Evolutionary conservation across 2,329 filamentous ascomycete species (phyloP).

Genomic region (Botryosphaeria dothidea): DNA sequence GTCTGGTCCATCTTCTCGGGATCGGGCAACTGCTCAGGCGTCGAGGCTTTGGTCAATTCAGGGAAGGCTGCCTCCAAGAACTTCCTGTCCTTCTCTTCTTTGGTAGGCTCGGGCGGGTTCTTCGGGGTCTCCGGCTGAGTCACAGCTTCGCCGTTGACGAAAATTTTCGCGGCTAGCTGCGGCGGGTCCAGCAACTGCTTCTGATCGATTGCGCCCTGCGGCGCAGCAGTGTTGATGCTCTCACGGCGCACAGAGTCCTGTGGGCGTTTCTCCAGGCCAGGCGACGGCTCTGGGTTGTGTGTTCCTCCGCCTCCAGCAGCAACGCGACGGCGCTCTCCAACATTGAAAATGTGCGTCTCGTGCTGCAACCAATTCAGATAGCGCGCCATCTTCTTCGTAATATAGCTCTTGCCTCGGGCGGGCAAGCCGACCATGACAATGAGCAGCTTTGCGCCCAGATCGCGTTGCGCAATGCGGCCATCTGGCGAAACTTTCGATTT

Average conservation of each 20-base stretch:
- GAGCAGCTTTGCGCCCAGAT: conserved; percentile 94
- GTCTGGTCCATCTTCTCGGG: conserved; percentile 76
- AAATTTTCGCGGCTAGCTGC: conserved; percentile 54
- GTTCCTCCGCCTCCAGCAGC: conserved; percentile 61
- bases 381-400: conserved; percentile 94
- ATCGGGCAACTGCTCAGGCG: conserved; percentile 30
- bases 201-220: conserved; percentile 25
- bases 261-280: neutral
- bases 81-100: conserved; percentile 19
- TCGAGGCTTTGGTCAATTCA: conserved; percentile 26
- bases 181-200: conserved; percentile 26
- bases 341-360: conserved; percentile 94
- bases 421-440: conserved; percentile 98
- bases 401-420: conserved; percentile 95
- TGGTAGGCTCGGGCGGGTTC: conserved; percentile 25
- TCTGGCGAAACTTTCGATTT: conserved; percentile 94
- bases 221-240: conserved; percentile 24
- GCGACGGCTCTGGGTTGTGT: conserved; percentile 16
- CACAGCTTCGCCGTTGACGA: conserved; percentile 58
- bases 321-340: conserved; percentile 84
- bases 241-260: conserved; percentile 22
- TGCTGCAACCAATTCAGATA: conserved; percentile 98
- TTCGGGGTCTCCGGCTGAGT: conserved; percentile 34
- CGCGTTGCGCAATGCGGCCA: conserved; percentile 86
- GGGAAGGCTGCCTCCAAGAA: conserved; percentile 38